Evolutionary conservation across 31 red algal genomes (phyloP).

Genomic region (Porphyra umbilicalis): DNA sequence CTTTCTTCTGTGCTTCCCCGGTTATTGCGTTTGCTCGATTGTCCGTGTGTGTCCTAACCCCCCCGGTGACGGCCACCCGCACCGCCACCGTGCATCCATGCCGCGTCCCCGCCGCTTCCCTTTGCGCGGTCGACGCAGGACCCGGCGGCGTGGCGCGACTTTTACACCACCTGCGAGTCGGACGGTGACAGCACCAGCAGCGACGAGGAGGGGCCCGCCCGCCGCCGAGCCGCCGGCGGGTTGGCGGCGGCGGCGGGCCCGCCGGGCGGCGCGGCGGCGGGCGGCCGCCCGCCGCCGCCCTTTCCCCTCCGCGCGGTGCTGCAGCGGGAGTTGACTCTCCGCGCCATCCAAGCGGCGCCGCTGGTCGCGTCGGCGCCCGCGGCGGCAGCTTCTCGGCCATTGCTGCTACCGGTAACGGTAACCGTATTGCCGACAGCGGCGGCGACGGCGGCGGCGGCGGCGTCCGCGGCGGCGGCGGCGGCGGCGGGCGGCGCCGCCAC

Average conservation of each 20-base stretch:
- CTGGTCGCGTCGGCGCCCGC: background rate
- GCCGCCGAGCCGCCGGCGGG: background rate
- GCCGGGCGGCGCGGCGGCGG: background rate
- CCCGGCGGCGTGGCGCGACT: background rate
- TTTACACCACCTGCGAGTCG: background rate
- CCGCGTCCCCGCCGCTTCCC: no score
- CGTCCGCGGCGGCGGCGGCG: background rate
- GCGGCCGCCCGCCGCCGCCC: background rate
- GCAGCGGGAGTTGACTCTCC: background rate
- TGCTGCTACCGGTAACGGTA: no score
- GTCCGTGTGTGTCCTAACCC: background rate
- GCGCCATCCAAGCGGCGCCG: background rate
- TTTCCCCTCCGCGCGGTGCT: background rate
- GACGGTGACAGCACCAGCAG: background rate
- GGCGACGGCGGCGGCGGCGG: background rate
- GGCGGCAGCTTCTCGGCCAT: no score
- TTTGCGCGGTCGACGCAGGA: background rate
- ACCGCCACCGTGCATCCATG: no score
- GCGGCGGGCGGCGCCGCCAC: background rate
- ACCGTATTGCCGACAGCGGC: background rate
- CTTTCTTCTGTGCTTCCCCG: background rate
- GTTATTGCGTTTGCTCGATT: background rate
- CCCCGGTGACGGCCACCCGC: background rate
- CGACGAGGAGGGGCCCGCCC: background rate
- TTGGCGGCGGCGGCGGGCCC: background rate